Conservation (phyloP, 345 rosid species). For the Aegle marmelos region DNA sequence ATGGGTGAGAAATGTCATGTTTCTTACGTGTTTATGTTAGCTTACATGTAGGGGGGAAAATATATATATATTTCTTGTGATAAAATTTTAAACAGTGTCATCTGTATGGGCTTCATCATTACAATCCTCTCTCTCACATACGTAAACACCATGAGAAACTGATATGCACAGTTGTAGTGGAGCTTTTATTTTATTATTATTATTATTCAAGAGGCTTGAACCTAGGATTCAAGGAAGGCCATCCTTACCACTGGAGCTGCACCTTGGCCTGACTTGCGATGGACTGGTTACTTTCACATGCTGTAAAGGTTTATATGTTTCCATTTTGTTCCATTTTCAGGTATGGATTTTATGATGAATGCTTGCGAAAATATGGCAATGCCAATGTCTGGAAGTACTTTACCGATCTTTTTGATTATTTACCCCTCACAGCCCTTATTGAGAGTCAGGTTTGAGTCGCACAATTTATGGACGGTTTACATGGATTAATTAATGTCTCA, state of each 20-base stretch:
- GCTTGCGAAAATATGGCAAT: constrained; percentile 95
- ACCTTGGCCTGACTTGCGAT: too few relatives aligned
- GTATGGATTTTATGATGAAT: constrained; percentile 93
- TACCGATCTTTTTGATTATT: constrained; percentile 87
- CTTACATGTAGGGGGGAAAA: not conserved
- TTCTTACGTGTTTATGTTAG: not conserved
- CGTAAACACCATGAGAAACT: not conserved
- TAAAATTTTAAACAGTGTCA: not conserved
- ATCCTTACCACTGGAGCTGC: too few relatives aligned
- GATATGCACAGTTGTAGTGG: too few relatives aligned
- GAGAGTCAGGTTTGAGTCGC: constrained; percentile 75
- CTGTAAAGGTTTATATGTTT: not conserved
- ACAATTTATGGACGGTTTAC: constrained; percentile 1
- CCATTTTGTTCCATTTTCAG: constrained; percentile 37
- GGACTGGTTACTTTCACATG: not conserved
- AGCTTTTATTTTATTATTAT: too few relatives aligned
- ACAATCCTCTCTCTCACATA: not conserved
- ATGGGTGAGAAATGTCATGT: not conserved
- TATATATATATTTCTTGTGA: not conserved
- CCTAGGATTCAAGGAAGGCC: too few relatives aligned
- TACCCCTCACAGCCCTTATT: constrained; percentile 89
- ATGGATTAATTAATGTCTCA: constrained; percentile 4
- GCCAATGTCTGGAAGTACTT: constrained; percentile 96
- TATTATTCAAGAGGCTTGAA: too few relatives aligned
- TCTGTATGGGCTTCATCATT: not conserved